Conservation (phyloP, 495 filamentous ascomycete species). For the Umbilicaria muhlenbergii region DNA sequence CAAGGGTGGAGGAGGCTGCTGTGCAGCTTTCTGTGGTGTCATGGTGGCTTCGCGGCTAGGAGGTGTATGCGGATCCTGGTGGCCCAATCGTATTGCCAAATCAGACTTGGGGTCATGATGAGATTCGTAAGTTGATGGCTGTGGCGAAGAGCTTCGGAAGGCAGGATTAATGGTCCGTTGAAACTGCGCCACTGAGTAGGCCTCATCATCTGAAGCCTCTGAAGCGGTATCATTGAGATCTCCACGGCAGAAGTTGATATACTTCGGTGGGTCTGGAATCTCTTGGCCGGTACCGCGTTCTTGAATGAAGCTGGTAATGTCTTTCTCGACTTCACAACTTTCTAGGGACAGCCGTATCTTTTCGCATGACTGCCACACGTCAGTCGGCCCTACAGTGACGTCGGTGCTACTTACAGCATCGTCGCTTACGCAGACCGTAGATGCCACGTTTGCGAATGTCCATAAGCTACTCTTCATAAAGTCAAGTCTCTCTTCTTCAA, state of each 20-base stretch:
- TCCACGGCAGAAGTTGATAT: constrained; percentile 95
- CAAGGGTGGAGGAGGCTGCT: constrained; percentile 29
- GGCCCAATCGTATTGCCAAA: constrained; percentile 46
- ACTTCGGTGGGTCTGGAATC: constrained; percentile 92
- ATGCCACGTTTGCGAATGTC: constrained; percentile 93
- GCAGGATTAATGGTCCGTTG: constrained; percentile 88
- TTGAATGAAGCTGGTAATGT: constrained; percentile 79
- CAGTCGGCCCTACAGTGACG: constrained; percentile 6
- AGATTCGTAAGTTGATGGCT: constrained; percentile 73
- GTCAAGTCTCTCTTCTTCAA: constrained; percentile 93
- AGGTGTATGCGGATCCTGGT: constrained; percentile 31
- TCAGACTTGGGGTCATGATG: constrained; percentile 70
- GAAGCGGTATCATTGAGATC: constrained; percentile 71
- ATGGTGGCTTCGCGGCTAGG: constrained; percentile 35
- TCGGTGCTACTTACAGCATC: constrained; percentile 47
- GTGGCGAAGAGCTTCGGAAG: constrained; percentile 81
- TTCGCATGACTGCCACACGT: constrained; percentile 55
- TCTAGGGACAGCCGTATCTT: constrained; percentile 92
- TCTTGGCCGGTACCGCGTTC: constrained; percentile 87
- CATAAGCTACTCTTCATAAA: constrained; percentile 95
- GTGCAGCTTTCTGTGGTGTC: constrained; percentile 35
- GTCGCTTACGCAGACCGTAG: constrained; percentile 97
- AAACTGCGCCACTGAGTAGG: constrained; percentile 88
- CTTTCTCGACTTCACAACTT: constrained; percentile 90
- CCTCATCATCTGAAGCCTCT: constrained; percentile 68